Conservation (phyloP, 2,329 filamentous ascomycete species). For the Beauveria bassiana region DNA sequence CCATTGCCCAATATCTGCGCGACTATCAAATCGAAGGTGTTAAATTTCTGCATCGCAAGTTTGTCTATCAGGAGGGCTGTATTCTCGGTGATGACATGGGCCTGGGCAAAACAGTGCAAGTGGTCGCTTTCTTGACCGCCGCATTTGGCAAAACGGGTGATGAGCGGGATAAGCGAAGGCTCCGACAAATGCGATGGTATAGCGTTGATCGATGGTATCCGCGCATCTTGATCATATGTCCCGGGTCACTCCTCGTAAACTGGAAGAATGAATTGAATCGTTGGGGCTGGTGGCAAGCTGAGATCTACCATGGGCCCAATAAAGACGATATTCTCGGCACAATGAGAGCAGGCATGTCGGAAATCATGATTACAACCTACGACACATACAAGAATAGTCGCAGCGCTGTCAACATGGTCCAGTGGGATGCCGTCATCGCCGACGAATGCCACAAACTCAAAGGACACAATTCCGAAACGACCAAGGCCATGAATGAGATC, state of each 20-base stretch:
- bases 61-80: constrained; percentile 84
- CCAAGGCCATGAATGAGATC: constrained; percentile 79
- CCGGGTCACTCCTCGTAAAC: constrained; percentile 79
- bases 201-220: constrained; percentile 60
- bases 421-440: constrained; percentile 90
- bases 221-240: constrained; percentile 76
- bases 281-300: constrained; percentile 95
- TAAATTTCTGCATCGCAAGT: constrained; percentile 76
- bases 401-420: constrained; percentile 67
- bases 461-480: constrained; percentile 66
- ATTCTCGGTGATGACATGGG: constrained; percentile 98
- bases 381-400: constrained; percentile 76
- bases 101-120: constrained; percentile 91
- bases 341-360: constrained; percentile 67
- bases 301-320: constrained; percentile 64
- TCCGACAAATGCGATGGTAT: constrained; percentile 72
- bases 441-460: constrained; percentile 93
- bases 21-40: constrained; percentile 87
- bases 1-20: constrained; percentile 84
- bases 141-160: constrained; percentile 94
- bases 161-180: constrained; percentile 73
- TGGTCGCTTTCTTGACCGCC: constrained; percentile 82
- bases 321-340: constrained; percentile 65
- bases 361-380: constrained; percentile 94
- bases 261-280: constrained; percentile 80